Base-by-base conservation (phyloP, 306 rosid species). In the Purshia tridentata region DNA sequence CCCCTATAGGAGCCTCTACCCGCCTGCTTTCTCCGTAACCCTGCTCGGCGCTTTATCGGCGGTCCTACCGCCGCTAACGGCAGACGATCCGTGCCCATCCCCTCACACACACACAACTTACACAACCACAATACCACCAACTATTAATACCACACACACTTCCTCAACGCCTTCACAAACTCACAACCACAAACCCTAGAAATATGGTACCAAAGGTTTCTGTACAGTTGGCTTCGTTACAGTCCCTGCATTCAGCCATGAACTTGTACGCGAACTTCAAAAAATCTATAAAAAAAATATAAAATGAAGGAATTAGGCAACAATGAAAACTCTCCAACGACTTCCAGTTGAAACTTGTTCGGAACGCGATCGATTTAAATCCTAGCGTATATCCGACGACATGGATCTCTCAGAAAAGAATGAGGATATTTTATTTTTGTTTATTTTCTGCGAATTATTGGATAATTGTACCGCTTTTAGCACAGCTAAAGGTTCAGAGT, bases 1-100 rank as follows among this genome's bases (percentile, higher is more conserved):
- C 96, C 99, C 80, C 99, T 86, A 42, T 95, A 95, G 15, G 99
- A 95, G 20, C 99, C 99, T 91, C 99, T 85, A 82, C 99, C 98
- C 65, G 99, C 99, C 84, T 95, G 99, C 76, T 95, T 95, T 80
- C 90, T 95, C 87, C 99, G 79, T 71, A 95, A 78, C 76, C 99
- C 96, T 10, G 99, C 99, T 87, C 99, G 95, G 96, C 98, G 91
- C 80, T 91, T 91, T 86, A 95, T 80, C 82, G 99, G 99, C 88
- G 99, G 99, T 81, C 94, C 99, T 47, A 95, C 88, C 71, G 92
- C 83, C 77, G 92, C 88, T 79, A 83, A 66, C 46, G 90, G 84
- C 84, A 91, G 82, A 78, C 82, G 84, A 94, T 88, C 90, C 84
- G 72, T 70, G 44, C 96, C 97, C 99, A 94, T 94, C 77, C 82